phyloP scores from a whole-genome alignment of 2,329 filamentous ascomycete species.

The Trichophaea hybrida region DNA sequence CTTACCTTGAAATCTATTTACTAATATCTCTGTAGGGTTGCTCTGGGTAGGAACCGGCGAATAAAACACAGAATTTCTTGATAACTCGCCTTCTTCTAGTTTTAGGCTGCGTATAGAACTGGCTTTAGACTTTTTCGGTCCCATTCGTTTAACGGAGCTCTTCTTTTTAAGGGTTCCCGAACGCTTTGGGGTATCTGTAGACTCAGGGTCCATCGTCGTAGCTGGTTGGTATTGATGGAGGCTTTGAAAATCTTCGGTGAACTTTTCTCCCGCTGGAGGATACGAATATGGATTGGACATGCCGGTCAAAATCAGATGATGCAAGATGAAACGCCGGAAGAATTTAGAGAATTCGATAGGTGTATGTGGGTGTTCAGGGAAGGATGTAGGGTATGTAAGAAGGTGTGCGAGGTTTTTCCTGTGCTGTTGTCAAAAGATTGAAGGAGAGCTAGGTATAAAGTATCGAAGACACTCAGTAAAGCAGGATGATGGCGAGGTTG shows the following conservation, averaged over 20 bases:
- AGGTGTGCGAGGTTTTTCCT: background rate
- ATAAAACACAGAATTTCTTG: slow-evolving; percentile 73
- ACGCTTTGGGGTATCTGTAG: slow-evolving; percentile 6
- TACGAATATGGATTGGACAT: background rate
- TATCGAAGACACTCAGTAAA: too few species aligned
- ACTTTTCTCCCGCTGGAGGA: background rate
- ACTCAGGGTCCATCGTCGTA: background rate
- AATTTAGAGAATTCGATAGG: background rate
- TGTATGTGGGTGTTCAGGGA: background rate
- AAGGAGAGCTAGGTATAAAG: too few species aligned
- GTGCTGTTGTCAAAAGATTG: too few species aligned
- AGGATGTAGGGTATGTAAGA: background rate
- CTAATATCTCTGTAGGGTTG: slow-evolving; percentile 74
- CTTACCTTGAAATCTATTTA: slow-evolving; percentile 76
- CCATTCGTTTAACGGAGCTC: slow-evolving; percentile 56
- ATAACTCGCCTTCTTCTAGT: slow-evolving; percentile 49
- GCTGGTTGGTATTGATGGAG: background rate
- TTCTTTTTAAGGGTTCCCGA: slow-evolving; percentile 69
- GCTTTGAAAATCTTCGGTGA: slow-evolving; percentile 1
- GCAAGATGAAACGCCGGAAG: background rate
- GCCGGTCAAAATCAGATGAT: background rate
- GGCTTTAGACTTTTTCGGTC: slow-evolving; percentile 69
- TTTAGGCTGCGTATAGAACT: slow-evolving; percentile 69
- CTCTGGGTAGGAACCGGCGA: slow-evolving; percentile 79
- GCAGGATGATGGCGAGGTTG: too few species aligned